phyloP scores from a whole-genome alignment of 2,329 filamentous ascomycete genomes.

The Raffaelea arxii region DNA sequence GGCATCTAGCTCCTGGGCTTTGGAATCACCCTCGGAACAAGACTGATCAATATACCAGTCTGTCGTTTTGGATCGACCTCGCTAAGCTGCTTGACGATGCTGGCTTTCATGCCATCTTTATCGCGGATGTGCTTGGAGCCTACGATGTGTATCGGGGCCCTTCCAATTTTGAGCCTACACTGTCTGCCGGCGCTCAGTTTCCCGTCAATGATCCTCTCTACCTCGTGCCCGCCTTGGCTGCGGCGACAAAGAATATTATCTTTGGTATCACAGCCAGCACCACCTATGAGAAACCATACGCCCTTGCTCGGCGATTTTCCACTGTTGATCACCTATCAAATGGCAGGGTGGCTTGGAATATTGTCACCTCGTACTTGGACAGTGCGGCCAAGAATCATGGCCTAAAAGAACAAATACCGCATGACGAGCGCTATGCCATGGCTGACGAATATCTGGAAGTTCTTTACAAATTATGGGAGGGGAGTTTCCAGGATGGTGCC shows the following conservation, averaged over 20 bases:
- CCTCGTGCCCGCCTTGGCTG: conserved; percentile 10
- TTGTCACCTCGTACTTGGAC: conserved; percentile 8
- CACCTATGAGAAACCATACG: conserved; percentile 7
- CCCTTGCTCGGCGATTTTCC: conserved; percentile 6
- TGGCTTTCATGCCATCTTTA: conserved; percentile 11
- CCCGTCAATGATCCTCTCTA: conserved; percentile 10
- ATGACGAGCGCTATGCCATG: conserved; percentile 11
- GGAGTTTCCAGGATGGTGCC: neutral
- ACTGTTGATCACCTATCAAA: conserved; percentile 8
- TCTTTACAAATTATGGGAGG: conserved; percentile 8
- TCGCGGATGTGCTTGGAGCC: conserved; percentile 10
- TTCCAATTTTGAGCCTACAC: conserved; percentile 6
- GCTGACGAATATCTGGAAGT: conserved; percentile 12
- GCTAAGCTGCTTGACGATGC: conserved; percentile 9
- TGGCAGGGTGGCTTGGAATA: conserved; percentile 9
- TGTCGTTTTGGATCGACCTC: conserved; percentile 10
- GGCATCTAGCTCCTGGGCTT: conserved; percentile 10
- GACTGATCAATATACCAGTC: conserved; percentile 9
- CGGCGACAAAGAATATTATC: conserved; percentile 6
- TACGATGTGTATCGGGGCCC: conserved; percentile 12
- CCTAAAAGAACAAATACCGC: conserved; percentile 5
- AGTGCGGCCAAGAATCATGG: conserved; percentile 8
- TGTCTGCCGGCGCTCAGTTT: conserved; percentile 10
- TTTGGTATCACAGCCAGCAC: conserved; percentile 9
- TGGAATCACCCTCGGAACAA: conserved; percentile 11